Conservation (phyloP, 306 rosid species). For the Abrus precatorius region DNA sequence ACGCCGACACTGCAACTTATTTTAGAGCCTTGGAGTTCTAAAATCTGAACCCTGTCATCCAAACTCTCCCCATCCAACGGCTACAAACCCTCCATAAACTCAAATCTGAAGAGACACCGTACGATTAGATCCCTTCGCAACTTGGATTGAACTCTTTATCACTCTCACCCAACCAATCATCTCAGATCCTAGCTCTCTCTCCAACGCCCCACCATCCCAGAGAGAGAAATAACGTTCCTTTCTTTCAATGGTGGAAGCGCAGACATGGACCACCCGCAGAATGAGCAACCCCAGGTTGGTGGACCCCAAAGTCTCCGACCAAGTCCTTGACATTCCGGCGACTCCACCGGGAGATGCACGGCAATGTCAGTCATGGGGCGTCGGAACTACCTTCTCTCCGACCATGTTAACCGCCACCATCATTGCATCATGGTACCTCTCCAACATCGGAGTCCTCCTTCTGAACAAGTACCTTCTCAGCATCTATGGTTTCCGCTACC, state of each 20-base stretch:
- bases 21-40: no score
- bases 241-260: constrained; percentile 80
- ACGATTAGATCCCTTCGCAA: not conserved
- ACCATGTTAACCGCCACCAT: constrained; percentile 55
- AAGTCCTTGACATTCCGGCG: constrained; percentile 75
- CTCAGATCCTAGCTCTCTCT: no score
- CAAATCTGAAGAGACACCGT: constrained; percentile 27
- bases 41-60: no score
- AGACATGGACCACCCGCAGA: constrained; percentile 88
- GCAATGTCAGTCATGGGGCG: no score
- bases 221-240: no score
- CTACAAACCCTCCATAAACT: not conserved
- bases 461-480: constrained; percentile 95
- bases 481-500: constrained; percentile 81
- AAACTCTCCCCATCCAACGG: constrained; percentile 27
- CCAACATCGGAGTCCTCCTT: constrained; percentile 92
- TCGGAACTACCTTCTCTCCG: constrained; percentile 49
- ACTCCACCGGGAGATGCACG: constrained; percentile 66
- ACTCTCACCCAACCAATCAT: not conserved
- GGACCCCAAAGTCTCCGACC: constrained; percentile 42
- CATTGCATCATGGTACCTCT: constrained; percentile 83
- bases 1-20: no score
- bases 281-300: constrained; percentile 83
- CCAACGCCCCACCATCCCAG: not conserved
- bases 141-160: not conserved